Percentiles rank a stretch among this genome's conserved stretches.
Evolutionary conservation across 768 basidiomycete genomes (phyloP).

Genomic region (Boletales sp.): DNA sequence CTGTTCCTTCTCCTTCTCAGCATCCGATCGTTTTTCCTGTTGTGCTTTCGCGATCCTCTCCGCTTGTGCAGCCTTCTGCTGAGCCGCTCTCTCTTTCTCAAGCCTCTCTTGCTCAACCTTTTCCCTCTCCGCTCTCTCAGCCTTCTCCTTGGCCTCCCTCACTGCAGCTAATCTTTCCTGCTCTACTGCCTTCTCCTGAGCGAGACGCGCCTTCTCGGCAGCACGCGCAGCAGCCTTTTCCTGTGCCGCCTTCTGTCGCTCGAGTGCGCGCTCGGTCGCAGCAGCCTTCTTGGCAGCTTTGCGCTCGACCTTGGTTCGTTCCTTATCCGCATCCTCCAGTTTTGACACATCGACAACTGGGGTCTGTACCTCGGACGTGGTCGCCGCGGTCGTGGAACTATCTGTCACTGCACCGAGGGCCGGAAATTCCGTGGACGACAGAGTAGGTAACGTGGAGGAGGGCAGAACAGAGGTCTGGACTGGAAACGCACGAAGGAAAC

Average conservation of each 20-base stretch:
- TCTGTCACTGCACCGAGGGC: conserved; percentile 41
- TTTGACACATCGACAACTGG: conserved; percentile 20
- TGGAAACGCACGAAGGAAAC: conserved; percentile 20
- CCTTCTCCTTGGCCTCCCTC: conserved; percentile 39
- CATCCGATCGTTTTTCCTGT: conserved; percentile 26
- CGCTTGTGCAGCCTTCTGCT: conserved; percentile 33
- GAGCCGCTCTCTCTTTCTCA: conserved; percentile 35
- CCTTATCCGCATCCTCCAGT: conserved; percentile 36
- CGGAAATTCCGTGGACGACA: conserved; percentile 76
- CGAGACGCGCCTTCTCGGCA: conserved; percentile 51
- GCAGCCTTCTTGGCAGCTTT: conserved; percentile 65
- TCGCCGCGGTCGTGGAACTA: conserved; percentile 2
- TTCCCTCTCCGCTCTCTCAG: conserved; percentile 32
- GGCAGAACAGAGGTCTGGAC: conserved; percentile 36
- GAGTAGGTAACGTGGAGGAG: conserved; percentile 38
- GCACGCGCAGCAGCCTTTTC: conserved; percentile 53
- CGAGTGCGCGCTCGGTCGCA: conserved; percentile 58
- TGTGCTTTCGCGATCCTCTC: conserved; percentile 34
- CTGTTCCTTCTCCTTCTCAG: conserved; percentile 29
- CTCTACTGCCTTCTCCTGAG: conserved; percentile 52
- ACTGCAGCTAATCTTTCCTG: conserved; percentile 44
- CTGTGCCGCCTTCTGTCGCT: conserved; percentile 52
- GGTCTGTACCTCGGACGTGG: conserved; percentile 22
- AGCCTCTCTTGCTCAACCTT: conserved; percentile 36
- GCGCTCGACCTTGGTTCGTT: conserved; percentile 54